Evolutionary conservation across 108 stramenopile species (phyloP), one percentile per base, ranked within the genome.

Genomic region (Nitzschia putrida): DNA sequence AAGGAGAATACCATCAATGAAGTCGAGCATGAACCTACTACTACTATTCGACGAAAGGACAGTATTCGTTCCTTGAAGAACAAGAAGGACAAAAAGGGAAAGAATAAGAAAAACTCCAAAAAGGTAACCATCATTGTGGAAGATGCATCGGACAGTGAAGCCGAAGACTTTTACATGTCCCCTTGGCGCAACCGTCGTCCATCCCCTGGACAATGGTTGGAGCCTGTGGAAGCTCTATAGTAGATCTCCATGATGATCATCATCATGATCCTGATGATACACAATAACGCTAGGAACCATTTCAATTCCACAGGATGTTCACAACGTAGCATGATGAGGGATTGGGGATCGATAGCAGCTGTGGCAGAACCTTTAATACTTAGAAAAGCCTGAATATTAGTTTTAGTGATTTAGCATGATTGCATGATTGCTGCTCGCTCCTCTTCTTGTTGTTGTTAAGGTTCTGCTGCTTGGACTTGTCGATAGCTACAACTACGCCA

Each of bases 141-240:
- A 41, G 83, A 86, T 77, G 85, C 83, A 18, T 79, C 80, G 0
- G 79, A 84, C 26, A 81, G 81, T 43, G 85, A 86, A 66, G 58
- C 66, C 25, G 85, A 82, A 39, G 80, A 86, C 39, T 66, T 69
- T 0, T 63, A 71, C 38, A 79, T 71, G 43, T 86, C 85, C 0
- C 53, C 69, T 20, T 82, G 80, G 83, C 57, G 85, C 11, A 83
- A 84, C 57, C 57, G 85, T 14, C 71, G 66, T 8, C 85, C 85
- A 9, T 76, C 80, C 14, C 78, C 78, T 11, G 85, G 83, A 25
- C 43, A 79, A 68, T 83, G 83, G 83, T 79, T 86, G 60, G 85
- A 86, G 57, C 85, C 85, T 29, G 71, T 86, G 11, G 80, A 83
- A 21, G 41, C 34, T 37, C 29, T 59, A 18, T 49, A 49, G 29